phyloP scores from a whole-genome alignment of 306 rosid species.

The Vachellia collinsii region DNA sequence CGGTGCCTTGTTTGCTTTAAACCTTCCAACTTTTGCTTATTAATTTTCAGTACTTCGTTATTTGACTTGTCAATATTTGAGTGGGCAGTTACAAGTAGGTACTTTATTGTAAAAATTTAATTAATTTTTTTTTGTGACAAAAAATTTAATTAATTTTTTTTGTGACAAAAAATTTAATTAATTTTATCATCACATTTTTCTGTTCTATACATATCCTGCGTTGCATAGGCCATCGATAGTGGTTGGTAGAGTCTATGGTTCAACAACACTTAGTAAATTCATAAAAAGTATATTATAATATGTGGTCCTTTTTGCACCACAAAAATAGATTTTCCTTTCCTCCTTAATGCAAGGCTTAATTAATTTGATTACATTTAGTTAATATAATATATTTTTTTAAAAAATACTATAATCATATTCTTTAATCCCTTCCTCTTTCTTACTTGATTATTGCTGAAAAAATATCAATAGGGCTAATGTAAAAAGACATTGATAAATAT shows the following conservation, averaged over 20 bases:
- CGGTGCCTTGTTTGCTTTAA: constrained; percentile 33
- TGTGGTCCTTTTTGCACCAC: neutral
- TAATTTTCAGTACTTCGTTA: neutral
- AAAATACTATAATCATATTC: too few species aligned
- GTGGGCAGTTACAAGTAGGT: constrained; percentile 64
- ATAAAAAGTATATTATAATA: neutral
- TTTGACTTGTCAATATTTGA: constrained; percentile 50
- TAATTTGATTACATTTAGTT: too few species aligned
- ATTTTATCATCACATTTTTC: constrained; percentile 25
- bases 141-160: too few species aligned
- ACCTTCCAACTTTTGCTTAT: constrained; percentile 18
- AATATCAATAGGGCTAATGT: too few species aligned
- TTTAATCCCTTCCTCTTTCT: too few species aligned
- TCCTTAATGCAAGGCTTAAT: too few species aligned
- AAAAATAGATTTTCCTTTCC: neutral
- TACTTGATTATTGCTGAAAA: too few species aligned
- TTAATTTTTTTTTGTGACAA: too few species aligned
- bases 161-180: neutral
- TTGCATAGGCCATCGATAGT: neutral
- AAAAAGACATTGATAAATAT: too few species aligned
- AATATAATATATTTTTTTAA: too few species aligned
- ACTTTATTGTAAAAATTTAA: neutral
- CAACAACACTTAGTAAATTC: neutral
- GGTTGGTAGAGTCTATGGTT: neutral
- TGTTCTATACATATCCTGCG: neutral